Base-by-base conservation (phyloP, 768 basidiomycete genomes). In the Trametes gibbosa region DNA sequence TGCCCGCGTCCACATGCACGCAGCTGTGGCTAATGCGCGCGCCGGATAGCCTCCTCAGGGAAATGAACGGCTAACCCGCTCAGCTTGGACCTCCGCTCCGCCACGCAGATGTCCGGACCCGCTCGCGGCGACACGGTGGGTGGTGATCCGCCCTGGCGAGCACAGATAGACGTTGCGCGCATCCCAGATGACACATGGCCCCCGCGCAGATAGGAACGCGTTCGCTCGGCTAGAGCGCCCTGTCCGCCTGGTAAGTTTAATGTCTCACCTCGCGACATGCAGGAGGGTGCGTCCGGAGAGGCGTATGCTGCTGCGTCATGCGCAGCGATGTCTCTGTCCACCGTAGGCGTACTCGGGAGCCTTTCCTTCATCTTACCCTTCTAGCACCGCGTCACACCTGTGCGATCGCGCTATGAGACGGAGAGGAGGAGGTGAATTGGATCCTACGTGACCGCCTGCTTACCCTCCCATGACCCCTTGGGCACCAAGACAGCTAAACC, bases 11-110 rank as follows among this genome's bases (percentile, higher is more conserved):
- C 46, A 17, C 24, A 45, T 45, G 43, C 43, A 24, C 8, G 42
- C 24, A 27, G 25, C 46, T 56, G 55, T 56, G 55, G 55, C 46
- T 42, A 41, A 56, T 56, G 39, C 45, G n/a, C 55, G 21, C n/a
- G 55, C 39, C 32, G 55, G 37, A 43, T 23, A 48, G 43, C 45
- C 34, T 48, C 47, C 12, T 40, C n/a, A n/a, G 27, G 55, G 34
- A 50, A 16, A 37, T 35, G 53, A 46, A 53, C 52, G 52, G 25
- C 27, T 53, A 29, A 9, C 52, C 16, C 41, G 32, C 19, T 0
- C 19, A 34, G n/a, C n/a, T 35, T 17, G 10, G n/a, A 50, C 49
- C 7, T 39, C 37, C 37, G 37, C 23, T 24, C 16, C 40, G 39
- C 16, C 24, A 41, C 41, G 52, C 27, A 43, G 52, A 53, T 43